These are phyloP conservation scores for Colletotrichum orbiculare DNA, from an alignment of 2,329 filamentous ascomycete genomes.

Conservation along the genomic window DNA sequence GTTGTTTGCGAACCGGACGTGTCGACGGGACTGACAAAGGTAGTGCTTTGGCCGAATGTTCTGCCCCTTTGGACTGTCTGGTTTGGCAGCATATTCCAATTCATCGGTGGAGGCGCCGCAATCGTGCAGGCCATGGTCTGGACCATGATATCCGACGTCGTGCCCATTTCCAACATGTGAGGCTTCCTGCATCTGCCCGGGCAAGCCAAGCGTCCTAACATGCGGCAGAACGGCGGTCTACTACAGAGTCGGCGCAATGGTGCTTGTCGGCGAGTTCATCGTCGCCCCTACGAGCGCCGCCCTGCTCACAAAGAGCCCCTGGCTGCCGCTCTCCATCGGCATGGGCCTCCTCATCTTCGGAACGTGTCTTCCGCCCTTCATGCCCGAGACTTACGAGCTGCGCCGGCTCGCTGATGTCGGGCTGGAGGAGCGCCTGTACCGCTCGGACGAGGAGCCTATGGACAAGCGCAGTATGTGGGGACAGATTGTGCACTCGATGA, in stretches of 20 bases:
- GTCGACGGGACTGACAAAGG: conserved; percentile 35
- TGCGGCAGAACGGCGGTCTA: conserved; percentile 50
- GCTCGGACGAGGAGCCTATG: conserved; percentile 11
- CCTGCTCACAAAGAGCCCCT: conserved; percentile 52
- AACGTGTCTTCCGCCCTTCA: conserved; percentile 43
- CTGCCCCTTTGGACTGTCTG: conserved; percentile 55
- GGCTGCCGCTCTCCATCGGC: conserved; percentile 52
- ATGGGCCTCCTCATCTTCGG: conserved; percentile 45
- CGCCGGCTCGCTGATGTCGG: conserved; percentile 43
- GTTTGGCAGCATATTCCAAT: conserved; percentile 46
- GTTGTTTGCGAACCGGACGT: no score
- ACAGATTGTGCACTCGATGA: conserved; percentile 41
- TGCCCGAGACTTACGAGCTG: conserved; percentile 58
- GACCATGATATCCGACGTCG: conserved; percentile 57
- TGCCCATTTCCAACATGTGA: conserved; percentile 46
- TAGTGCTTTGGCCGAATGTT: conserved; percentile 50
- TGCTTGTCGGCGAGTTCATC: conserved; percentile 51
- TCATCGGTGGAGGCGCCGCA: conserved; percentile 55
- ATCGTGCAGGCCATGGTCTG: conserved; percentile 57
- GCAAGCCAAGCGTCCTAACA: neutral
- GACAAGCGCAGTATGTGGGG: conserved; percentile 3
- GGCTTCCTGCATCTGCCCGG: neutral
- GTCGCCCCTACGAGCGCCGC: conserved; percentile 53
- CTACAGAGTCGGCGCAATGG: conserved; percentile 51
- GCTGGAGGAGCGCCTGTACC: conserved; percentile 32